Base-by-base conservation (phyloP, 306 rosid species). In the Quercus dentata region DNA sequence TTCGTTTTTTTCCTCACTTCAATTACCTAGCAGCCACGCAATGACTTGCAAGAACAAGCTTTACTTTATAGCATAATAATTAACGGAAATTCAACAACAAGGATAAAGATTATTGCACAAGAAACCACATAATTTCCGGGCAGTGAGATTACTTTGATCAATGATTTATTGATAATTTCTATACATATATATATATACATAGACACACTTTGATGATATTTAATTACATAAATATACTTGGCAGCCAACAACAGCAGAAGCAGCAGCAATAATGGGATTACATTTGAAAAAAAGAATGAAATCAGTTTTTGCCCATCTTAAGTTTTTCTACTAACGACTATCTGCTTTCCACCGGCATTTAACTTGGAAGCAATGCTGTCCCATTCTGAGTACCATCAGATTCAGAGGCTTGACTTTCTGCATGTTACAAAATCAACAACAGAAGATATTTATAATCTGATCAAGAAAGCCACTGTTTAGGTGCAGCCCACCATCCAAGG, bases 341-440 rank as follows among this genome's bases (percentile, higher is more conserved):
- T 52, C 63, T 76, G 63, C 65, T 12, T 65, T 56, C 74, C 57
- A 1, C 11, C 25, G 5, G 38, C 13, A 41, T 30, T 17, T 70
- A 63, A 33, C 12, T 64, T 76, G 12, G 18, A 18, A 18, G 31
- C 8, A 49, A 27, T 27, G 67, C 41, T 12, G 23, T 78, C 33
- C 71, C 75, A 6, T 15, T 6, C 54, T 57, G 72, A 27, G 58
- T 65, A 74, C 73, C 78, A 23, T 55, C 44, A 75, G 78, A 31
- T 79, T 70, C 81, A 33, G 55, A 56, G 10, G 74, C n/a, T 67
- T 71, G 67, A 72, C 74, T 25, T 31, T 41, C 87, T 83, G 84
- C 80, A 54, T 21, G 63, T 68, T 52, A 78, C 56, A 46, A n/a
- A 64, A 8, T 13, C 1, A 68, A 31, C 21, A 65, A 68, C 25